These are phyloP conservation scores for Nelumbo lutea DNA, from an alignment of 164 flowering plant species.

Conservation along the genomic window DNA sequence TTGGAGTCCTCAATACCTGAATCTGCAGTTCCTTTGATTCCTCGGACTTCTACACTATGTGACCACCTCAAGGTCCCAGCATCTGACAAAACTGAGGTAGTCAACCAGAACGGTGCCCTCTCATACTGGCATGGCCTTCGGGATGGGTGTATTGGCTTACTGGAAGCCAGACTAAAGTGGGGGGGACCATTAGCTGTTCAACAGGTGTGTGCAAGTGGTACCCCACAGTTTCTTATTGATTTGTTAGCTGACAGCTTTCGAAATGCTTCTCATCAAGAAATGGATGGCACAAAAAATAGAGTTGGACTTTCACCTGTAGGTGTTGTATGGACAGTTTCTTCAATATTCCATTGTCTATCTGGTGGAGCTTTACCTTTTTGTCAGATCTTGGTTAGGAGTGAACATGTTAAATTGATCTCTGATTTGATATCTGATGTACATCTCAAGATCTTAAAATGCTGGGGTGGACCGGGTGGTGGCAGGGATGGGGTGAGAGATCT, in stretches of 20 bases:
- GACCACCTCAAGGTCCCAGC: conserved; percentile 47
- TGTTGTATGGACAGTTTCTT: conserved; percentile 79
- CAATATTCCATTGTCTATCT: conserved; percentile 73
- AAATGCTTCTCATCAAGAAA: conserved; percentile 23
- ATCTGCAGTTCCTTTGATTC: conserved; percentile 76
- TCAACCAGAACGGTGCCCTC: conserved; percentile 34
- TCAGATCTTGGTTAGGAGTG: conserved; percentile 61
- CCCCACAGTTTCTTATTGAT: conserved; percentile 63
- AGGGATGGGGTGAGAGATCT: conserved; percentile 66
- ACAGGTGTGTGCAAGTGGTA: conserved; percentile 79
- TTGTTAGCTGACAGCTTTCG: conserved; percentile 38
- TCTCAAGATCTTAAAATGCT: conserved; percentile 62
- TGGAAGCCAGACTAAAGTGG: conserved; percentile 73
- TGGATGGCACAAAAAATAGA: conserved; percentile 29
- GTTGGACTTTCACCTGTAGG: conserved; percentile 79
- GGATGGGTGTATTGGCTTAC: conserved; percentile 88
- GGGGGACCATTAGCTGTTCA: conserved; percentile 88
- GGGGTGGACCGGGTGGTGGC: conserved; percentile 97
- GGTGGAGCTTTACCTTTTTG: conserved; percentile 70
- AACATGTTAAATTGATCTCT: conserved; percentile 52
- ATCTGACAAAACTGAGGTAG: conserved; percentile 28
- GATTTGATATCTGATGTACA: conserved; percentile 63
- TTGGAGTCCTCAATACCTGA: conserved; percentile 57
- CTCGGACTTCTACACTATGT: conserved; percentile 68
- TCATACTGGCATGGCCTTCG: conserved; percentile 80